Evolutionary conservation across 148 eudicot genomes (phyloP).

Genomic region (Arctostaphylos glauca): DNA sequence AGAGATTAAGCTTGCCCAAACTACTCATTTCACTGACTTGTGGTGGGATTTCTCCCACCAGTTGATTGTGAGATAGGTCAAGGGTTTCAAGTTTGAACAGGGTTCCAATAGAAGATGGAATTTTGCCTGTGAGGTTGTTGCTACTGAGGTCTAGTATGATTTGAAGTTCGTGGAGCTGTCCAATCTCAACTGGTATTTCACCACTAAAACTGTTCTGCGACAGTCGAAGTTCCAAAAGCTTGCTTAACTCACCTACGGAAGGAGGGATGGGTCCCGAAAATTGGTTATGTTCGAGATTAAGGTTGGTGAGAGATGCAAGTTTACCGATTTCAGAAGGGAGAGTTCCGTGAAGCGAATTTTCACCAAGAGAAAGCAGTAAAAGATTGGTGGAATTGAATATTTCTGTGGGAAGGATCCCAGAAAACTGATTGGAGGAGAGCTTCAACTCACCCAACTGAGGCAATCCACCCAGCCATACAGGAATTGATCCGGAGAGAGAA

Average conservation of each 20-base stretch:
- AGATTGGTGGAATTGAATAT: constrained; percentile 75
- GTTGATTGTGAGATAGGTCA: constrained; percentile 79
- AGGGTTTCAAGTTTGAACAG: constrained; percentile 75
- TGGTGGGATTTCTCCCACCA: constrained; percentile 65
- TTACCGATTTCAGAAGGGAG: constrained; percentile 62
- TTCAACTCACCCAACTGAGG: constrained; percentile 80
- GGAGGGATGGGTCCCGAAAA: constrained; percentile 72
- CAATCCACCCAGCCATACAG: constrained; percentile 78
- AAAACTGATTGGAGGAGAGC: constrained; percentile 69
- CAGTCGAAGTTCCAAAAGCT: constrained; percentile 70
- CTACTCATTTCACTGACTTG: constrained; percentile 77
- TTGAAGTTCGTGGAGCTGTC: constrained; percentile 73
- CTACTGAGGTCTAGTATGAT: constrained; percentile 71
- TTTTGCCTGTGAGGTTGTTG: constrained; percentile 69
- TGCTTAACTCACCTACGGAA: constrained; percentile 61
- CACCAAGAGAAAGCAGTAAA: constrained; percentile 63
- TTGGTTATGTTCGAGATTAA: constrained; percentile 57
- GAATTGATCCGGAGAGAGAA: constrained; percentile 63
- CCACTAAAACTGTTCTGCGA: constrained; percentile 69
- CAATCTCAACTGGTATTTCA: constrained; percentile 66
- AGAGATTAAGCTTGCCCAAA: constrained; percentile 70
- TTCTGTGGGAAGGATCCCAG: constrained; percentile 65
- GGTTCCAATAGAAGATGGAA: constrained; percentile 62
- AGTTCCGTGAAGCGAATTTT: constrained; percentile 59
- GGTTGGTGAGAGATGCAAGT: constrained; percentile 73